Evolutionary conservation across 2,329 filamentous ascomycete genomes (phyloP), one percentile per base, ranked within the genome.

Genomic region (Arthrocladium fulminans): DNA sequence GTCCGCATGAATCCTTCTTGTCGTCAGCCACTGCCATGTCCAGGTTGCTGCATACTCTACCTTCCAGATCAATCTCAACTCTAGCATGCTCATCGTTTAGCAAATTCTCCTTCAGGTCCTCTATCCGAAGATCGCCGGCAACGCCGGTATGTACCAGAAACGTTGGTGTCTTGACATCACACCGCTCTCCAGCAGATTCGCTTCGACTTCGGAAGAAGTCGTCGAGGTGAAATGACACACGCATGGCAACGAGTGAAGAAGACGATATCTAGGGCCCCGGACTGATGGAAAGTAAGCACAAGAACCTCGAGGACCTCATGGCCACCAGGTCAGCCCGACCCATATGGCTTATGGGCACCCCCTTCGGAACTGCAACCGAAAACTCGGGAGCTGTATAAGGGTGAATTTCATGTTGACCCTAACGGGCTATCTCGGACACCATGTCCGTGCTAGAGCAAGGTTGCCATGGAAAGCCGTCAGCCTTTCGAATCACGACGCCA

Each of bases 171-270:
- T 24, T 45, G 29, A 35, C n/a, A 24, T 20, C 42, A n/a, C 29
- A 45, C 3, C 8, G 27, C 3, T 2, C 42, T 22, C 24, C 42
- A 3, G 23, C 17, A 20, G 13, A 10, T 7, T 6, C 13, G 30
- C 30, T 13, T 20, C 17, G 23, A 19, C 37, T 19, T 7, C 29
- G 42, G 22, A 45, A 45, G 42, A 45, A 45, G 19, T 45, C 42
- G 13, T 32, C 29, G 17, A 45, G 37, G 4, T 24, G 42, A 13
- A 45, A 45, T 3, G 42, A 45, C n/a, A 45, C 17, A 8, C 24
- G 42, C 42, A 39, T 59, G 50, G 34, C 57, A 24, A 10, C 53
- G 52, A 8, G 54, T 53, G 1, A 50, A 51, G 2, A 57, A 49
- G 7, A 48, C 20, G 54, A 45, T 2, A 58, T 54, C 27, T 54